Base-by-base conservation (phyloP, 2,329 filamentous ascomycete genomes). In the Chaetomium sp. region DNA sequence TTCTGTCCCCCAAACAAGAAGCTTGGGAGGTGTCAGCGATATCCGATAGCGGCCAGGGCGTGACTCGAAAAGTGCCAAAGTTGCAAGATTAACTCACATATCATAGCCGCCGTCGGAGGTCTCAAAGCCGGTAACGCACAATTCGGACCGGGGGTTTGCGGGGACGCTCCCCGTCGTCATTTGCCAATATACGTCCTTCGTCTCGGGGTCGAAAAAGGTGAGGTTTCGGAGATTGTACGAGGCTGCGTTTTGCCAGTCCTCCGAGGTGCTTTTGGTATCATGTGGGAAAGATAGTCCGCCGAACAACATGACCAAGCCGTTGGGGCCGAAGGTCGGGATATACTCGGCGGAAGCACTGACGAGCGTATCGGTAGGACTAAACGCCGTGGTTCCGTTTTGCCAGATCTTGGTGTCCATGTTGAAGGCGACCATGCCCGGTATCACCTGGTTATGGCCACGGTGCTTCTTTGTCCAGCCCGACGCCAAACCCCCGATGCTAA, bases 201-300 rank as follows among this genome's bases (percentile, higher is more conserved):
- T 67, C 23, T 55, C 50, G 3, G 68, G 66, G 29, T 70, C 69
- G 51, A 70, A 69, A 27, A 70, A 65, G 7, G 60, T 70, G 31
- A 70, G 7, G 38, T 69, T 68, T 5, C 54, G 31, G 6, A 70
- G 58, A 45, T 67, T 60, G 10, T 54, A 56, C 7, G 58, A 50
- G 8, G 54, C 53, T 9, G 35, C 50, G 7, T 33, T 21, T 7
- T 25, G 7, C 19, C 60, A 31, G 13, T 61, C 29, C 3, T 7
- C 35, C 23, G 16, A 12, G 19, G 3, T 60, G n/a, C 4, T 51
- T 23, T 54, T 49, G 13, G 45, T 57, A 12, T 57, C 57, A 2
- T 63, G 42, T 0, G 35, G 8, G 7, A 42, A 42, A 3, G 42
- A 23, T 1, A 51, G 27, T 19, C 69, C 69, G 10, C 69, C 69